Base-by-base conservation (phyloP, 352 stramenopile species). In the Sclerospora graminicola region DNA sequence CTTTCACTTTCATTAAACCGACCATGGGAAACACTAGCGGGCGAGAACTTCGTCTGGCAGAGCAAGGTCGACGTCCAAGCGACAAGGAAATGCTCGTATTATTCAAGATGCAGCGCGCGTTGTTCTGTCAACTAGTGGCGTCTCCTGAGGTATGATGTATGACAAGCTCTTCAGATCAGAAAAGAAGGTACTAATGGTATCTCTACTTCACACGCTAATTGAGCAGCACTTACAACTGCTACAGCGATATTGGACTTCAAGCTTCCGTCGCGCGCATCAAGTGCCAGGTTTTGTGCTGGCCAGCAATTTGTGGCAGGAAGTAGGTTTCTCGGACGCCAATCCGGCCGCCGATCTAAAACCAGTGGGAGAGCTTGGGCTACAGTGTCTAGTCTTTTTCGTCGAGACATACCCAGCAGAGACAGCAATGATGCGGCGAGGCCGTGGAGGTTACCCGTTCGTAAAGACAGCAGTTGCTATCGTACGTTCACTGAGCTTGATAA, bases 81-180 rank as follows among this genome's bases (percentile, higher is more conserved):
- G 74, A 87, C 51, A 55, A 59, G 16, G 70, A 87, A 51, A 66
- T 87, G 49, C 61, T 87, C n/a, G n/a, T n/a, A n/a, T n/a, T n/a
- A n/a, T n/a, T n/a, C n/a, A 60, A 67, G 54, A 66, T 87, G 37
- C 70, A 87, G 60, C 74, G 65, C 23, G 68, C 63, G 27, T 49
- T 84, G 30, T 81, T 70, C 42, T 58, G 49, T 14, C 71, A 62
- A 6, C 60, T 87, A 5, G 62, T 82, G 30, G 62, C 74, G 39
- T 82, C 71, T 31, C 70, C 70, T n/a, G 58, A 82, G 62, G 21
- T 26, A 26, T 26, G 21, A 70, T 86, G 27, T 14, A 7, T 26
- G 6, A 26, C 4, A 26, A 26, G 21, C 21, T n/a, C n/a, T n/a
- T n/a, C n/a, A n/a, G n/a, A n/a, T n/a, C n/a, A 3, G 21, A 26